These are phyloP conservation scores for Ogataea pilisensis DNA, from an alignment of 805 yeast genomes.

Conservation along the genomic window DNA sequence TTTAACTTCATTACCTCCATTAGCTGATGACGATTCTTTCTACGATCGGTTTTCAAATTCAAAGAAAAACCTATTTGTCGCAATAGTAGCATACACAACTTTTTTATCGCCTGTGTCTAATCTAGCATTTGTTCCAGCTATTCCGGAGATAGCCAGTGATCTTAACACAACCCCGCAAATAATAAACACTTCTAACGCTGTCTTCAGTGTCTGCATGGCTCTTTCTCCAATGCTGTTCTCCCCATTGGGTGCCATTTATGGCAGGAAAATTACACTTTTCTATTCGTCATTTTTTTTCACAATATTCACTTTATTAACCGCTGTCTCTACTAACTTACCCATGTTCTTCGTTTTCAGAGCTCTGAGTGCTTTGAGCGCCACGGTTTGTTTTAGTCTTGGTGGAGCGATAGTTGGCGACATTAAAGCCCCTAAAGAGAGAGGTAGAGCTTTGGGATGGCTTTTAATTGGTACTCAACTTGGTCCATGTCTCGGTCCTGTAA, in stretches of 20 bases:
- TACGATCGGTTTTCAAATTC: constrained; percentile 23
- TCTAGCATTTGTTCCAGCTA: constrained; percentile 48
- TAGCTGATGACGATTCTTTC: constrained; percentile 25
- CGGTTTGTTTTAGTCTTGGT: constrained; percentile 51
- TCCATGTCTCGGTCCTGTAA: constrained; percentile 48
- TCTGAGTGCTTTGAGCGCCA: constrained; percentile 49
- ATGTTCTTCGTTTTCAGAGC: constrained; percentile 53
- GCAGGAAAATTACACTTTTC: constrained; percentile 43
- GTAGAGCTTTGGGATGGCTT: constrained; percentile 46
- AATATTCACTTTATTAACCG: constrained; percentile 25
- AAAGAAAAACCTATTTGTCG: constrained; percentile 29
- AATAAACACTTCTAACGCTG: constrained; percentile 47
- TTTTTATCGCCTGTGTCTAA: constrained; percentile 43
- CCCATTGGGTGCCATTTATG: constrained; percentile 52
- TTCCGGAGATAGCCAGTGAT: constrained; percentile 42
- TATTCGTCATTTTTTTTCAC: constrained; percentile 34
- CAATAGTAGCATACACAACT: constrained; percentile 35
- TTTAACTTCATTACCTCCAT: constrained; percentile 17
- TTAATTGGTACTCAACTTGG: constrained; percentile 51
- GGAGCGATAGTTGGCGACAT: constrained; percentile 50
- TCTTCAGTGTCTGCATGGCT: constrained; percentile 49
- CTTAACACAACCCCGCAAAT: constrained; percentile 44
- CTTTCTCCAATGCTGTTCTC: constrained; percentile 46
- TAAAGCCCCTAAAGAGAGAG: constrained; percentile 46
- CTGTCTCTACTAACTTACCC: constrained; percentile 46